phyloP scores from a whole-genome alignment of 345 rosid species.

The Camelina sativa region DNA sequence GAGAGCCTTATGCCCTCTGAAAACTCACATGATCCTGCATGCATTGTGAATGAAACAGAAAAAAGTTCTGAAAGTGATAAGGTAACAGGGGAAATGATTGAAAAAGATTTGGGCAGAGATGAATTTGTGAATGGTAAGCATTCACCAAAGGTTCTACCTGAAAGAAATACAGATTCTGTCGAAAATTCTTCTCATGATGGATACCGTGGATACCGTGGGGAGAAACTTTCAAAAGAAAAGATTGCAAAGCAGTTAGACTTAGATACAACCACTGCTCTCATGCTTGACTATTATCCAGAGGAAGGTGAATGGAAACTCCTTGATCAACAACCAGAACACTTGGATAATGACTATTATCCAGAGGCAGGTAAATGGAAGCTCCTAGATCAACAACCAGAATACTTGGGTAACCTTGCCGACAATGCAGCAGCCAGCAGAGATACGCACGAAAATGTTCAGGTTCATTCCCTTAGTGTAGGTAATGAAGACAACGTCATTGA shows the following conservation, averaged over 20 bases:
- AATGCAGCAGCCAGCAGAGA: conserved; percentile 45
- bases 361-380: conserved; percentile 94
- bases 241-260: conserved; percentile 62
- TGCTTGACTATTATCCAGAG: conserved; percentile 89
- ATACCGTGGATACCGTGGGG: background rate
- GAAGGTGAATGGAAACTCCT: conserved; percentile 89
- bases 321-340: conserved; percentile 69
- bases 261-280: conserved; percentile 72
- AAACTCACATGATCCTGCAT: conserved; percentile 37
- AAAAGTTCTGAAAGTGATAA: conserved; percentile 35
- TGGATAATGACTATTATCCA: conserved; percentile 66
- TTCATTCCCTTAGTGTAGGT: conserved; percentile 41
- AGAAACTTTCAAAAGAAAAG: conserved; percentile 54
- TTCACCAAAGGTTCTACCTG: conserved; percentile 49
- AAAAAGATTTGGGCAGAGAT: conserved; percentile 45
- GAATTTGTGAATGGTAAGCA: conserved; percentile 45
- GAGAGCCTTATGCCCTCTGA: conserved; percentile 45
- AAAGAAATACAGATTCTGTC: conserved; percentile 43
- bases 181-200: conserved; percentile 50
- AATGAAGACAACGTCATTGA: conserved; percentile 57
- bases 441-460: conserved; percentile 35
- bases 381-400: conserved; percentile 71
- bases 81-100: conserved; percentile 31
- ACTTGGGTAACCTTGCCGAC: conserved; percentile 42
- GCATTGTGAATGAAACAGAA: conserved; percentile 38